phyloP scores from a whole-genome alignment of 2,329 filamentous ascomycete genomes.

The Dactylellina leptospora region DNA sequence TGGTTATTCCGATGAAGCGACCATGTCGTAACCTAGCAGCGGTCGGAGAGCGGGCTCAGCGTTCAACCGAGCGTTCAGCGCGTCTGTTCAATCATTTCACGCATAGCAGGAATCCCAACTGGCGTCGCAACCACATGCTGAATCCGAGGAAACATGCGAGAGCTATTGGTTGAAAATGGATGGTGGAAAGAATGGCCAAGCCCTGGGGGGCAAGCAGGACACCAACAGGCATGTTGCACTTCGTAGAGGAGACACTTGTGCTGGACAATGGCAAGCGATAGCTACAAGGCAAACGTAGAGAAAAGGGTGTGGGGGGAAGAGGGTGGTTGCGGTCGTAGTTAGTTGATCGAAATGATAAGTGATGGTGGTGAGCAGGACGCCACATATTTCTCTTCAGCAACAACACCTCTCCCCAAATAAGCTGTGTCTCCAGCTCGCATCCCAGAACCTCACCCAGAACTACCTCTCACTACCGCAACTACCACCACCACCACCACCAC shows the following conservation, averaged over 20 bases:
- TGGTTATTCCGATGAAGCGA: too few relatives aligned
- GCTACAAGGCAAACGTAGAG: too few relatives aligned
- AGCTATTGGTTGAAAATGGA: constrained; percentile 51
- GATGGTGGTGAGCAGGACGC: constrained; percentile 18
- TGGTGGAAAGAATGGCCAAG: constrained; percentile 26
- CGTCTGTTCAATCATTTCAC: too few relatives aligned
- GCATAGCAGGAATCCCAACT: background rate
- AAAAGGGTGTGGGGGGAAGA: too few relatives aligned
- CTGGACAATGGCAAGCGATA: too few relatives aligned
- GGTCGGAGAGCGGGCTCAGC: too few relatives aligned
- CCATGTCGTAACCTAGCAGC: too few relatives aligned
- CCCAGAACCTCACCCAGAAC: background rate
- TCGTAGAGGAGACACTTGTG: too few relatives aligned
- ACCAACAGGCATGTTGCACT: background rate
- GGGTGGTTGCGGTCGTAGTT: too few relatives aligned
- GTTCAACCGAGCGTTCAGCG: too few relatives aligned
- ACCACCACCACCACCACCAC: background rate
- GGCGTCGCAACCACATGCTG: constrained; percentile 47
- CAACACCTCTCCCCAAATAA: constrained; percentile 24
- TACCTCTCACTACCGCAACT: background rate
- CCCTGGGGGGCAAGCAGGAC: constrained; percentile 4
- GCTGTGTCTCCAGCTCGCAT: background rate
- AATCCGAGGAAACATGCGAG: constrained; percentile 46
- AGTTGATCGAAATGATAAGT: too few relatives aligned
- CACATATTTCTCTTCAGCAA: constrained; percentile 40